A percentile compares a stretch with the other conserved stretches of the same genome.
Conservation (phyloP, 805 yeast species). For the Saturnispora hagleri region DNA sequence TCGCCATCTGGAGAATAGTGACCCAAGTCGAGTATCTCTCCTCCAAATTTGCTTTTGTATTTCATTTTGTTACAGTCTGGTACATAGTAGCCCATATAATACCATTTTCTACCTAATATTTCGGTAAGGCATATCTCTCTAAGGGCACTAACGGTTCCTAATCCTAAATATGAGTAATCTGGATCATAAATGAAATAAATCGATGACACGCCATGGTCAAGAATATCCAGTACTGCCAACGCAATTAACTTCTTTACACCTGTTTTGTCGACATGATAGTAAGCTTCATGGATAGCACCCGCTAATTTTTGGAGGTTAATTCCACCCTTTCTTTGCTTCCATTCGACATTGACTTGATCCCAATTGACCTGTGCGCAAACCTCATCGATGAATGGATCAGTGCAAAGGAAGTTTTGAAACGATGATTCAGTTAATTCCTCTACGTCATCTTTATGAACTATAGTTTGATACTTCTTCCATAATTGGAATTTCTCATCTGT, state of each 20-base stretch:
- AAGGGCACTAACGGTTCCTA: constrained; percentile 73
- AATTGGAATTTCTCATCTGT: constrained; percentile 52
- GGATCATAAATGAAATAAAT: constrained; percentile 89
- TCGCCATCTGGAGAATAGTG: constrained; percentile 1
- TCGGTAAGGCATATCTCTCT: constrained; percentile 53
- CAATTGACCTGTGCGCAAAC: constrained; percentile 24
- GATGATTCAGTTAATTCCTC: constrained; percentile 35
- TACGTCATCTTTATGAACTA: constrained; percentile 55
- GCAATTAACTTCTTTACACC: constrained; percentile 54
- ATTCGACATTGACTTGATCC: constrained; percentile 30
- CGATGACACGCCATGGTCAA: constrained; percentile 71
- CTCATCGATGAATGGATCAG: constrained; percentile 44
- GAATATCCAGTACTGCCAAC: constrained; percentile 64
- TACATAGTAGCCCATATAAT: constrained; percentile 75
- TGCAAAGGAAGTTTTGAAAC: constrained; percentile 62
- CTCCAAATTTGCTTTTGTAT: constrained; percentile 74
- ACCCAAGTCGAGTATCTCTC: constrained; percentile 51
- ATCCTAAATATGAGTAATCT: constrained; percentile 53
- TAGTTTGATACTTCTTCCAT: constrained; percentile 60
- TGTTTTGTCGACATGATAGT: constrained; percentile 33
- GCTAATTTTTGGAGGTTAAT: constrained; percentile 14
- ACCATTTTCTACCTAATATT: constrained; percentile 41
- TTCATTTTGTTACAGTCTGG: constrained; percentile 75
- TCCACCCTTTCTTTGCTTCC: constrained; percentile 26
- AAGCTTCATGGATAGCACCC: constrained; percentile 76